A percentile compares a stretch with the other conserved stretches of the same genome.
phyloP scores from a whole-genome alignment of 164 flowering plant species.

The Hamamelis virginiana region DNA sequence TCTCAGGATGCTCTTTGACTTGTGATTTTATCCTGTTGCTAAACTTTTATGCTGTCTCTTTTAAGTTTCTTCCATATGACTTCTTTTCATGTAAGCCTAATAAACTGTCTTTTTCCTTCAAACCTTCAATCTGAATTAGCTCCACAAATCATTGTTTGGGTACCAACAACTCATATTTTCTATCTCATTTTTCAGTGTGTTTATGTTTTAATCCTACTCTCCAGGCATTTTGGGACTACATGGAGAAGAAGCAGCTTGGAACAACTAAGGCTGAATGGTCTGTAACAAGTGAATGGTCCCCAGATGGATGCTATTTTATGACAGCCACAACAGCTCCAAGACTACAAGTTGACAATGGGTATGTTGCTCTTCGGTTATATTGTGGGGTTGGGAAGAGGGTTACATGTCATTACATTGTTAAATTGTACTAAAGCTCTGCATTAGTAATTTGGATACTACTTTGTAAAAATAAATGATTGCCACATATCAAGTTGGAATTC shows the following conservation, averaged over 20 bases:
- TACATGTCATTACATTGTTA: too few relatives aligned
- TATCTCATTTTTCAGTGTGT: background rate
- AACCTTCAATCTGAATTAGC: too few relatives aligned
- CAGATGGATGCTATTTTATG: slow-evolving; percentile 91
- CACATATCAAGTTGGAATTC: too few relatives aligned
- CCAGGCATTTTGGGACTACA: slow-evolving; percentile 93
- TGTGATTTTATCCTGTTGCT: background rate
- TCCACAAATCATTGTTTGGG: background rate
- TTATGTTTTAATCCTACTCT: background rate
- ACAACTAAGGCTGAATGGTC: slow-evolving; percentile 87
- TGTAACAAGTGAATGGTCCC: slow-evolving; percentile 98
- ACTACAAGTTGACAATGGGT: slow-evolving; percentile 97
- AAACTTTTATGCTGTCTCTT: background rate
- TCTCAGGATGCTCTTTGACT: background rate
- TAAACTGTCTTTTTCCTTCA: too few relatives aligned
- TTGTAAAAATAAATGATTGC: too few relatives aligned
- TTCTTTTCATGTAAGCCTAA: background rate
- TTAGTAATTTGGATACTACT: too few relatives aligned
- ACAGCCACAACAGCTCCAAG: slow-evolving; percentile 99
- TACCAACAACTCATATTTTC: background rate
- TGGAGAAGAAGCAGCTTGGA: slow-evolving; percentile 72
- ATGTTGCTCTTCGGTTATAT: slow-evolving; percentile 22
- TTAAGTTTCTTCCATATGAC: background rate
- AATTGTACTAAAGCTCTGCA: too few relatives aligned
- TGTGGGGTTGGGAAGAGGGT: background rate